A percentile compares a stretch with the other conserved stretches of the same genome.
Conservation (phyloP, 257 asterid species). For the Solanum arcanum region DNA sequence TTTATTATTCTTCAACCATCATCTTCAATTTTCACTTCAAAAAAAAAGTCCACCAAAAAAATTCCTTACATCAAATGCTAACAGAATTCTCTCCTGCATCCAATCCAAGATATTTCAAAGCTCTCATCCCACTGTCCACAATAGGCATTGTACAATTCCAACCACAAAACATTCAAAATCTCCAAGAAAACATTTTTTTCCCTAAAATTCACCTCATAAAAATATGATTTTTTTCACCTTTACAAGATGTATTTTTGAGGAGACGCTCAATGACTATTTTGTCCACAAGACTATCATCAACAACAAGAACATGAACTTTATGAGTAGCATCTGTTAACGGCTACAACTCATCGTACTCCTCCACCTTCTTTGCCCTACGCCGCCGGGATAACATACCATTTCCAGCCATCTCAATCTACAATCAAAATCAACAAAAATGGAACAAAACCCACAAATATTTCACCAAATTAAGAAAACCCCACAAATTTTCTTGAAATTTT, state of each 20-base stretch:
- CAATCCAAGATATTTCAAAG: slow-evolving; percentile 76
- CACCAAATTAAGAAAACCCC: not conserved
- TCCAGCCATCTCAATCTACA: slow-evolving; percentile 23
- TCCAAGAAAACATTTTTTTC: not conserved
- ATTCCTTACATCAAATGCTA: slow-evolving; percentile 45
- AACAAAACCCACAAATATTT: not conserved
- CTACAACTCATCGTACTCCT: slow-evolving; percentile 15
- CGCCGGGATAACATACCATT: slow-evolving; percentile 40
- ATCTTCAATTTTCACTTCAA: not conserved
- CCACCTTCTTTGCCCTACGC: slow-evolving; percentile 26
- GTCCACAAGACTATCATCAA: slow-evolving; percentile 59
- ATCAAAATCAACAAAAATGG: slow-evolving; percentile 4
- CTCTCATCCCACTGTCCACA: slow-evolving; percentile 88
- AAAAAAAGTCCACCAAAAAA: not conserved
- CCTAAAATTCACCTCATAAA: not conserved
- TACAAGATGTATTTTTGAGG: slow-evolving; percentile 59
- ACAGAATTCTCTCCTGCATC: slow-evolving; percentile 51
- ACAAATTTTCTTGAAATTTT: not conserved
- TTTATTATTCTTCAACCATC: no score
- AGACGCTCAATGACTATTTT: slow-evolving; percentile 51
- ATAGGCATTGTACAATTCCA: slow-evolving; percentile 50
- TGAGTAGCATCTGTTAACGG: slow-evolving; percentile 8
- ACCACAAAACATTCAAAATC: not conserved
- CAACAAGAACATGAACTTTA: slow-evolving; percentile 59
- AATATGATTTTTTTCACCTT: slow-evolving; percentile 17